Percentiles rank a stretch among this genome's conserved stretches.
Evolutionary conservation across 257 asterid species (phyloP).

Genomic region (Solanum chiquidenum): DNA sequence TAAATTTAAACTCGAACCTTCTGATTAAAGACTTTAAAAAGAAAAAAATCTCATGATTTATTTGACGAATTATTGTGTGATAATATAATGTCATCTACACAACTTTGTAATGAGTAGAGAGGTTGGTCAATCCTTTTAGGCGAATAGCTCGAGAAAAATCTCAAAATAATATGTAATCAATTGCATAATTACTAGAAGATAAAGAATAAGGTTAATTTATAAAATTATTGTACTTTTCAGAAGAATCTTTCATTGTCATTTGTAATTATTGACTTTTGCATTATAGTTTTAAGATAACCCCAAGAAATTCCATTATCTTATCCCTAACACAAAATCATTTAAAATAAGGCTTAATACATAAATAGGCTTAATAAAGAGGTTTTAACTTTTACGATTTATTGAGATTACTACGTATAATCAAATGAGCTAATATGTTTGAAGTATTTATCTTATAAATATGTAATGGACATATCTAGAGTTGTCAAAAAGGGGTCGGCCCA

Average conservation of each 20-base stretch:
- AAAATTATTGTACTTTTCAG: background rate
- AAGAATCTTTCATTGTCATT: slow-evolving; percentile 16
- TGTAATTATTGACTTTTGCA: slow-evolving; percentile 3
- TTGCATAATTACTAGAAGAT: background rate
- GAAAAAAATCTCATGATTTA: background rate
- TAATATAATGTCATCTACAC: background rate
- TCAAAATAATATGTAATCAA: slow-evolving; percentile 5
- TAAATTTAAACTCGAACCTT: background rate
- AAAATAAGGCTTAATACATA: background rate
- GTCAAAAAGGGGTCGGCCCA: no score
- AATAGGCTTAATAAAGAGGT: background rate
- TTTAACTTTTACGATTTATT: background rate
- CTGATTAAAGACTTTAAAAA: background rate
- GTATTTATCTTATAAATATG: background rate
- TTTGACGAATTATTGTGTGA: background rate
- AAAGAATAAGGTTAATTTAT: background rate
- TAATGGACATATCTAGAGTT: background rate
- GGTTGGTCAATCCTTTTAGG: slow-evolving; percentile 25
- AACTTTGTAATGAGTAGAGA: slow-evolving; percentile 6
- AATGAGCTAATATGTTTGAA: background rate
- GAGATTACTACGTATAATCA: background rate
- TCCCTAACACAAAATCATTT: background rate
- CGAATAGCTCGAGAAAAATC: slow-evolving; percentile 38
- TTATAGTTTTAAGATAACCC: background rate
- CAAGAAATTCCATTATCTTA: background rate